phyloP scores from a whole-genome alignment of 495 filamentous ascomycete species.

The Chaetomium fimeti region DNA sequence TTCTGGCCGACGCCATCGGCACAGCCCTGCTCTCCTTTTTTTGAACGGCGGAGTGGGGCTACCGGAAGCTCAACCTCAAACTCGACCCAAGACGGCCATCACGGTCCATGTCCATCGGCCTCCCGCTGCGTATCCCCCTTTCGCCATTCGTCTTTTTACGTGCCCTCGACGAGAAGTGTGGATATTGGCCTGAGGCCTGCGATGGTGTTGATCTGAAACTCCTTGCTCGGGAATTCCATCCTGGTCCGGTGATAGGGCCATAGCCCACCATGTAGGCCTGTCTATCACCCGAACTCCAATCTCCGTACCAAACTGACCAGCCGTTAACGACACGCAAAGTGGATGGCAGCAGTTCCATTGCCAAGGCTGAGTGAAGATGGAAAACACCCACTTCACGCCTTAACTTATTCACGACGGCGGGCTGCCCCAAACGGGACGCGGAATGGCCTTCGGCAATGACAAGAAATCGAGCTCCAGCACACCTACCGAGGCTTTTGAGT shows the following conservation, averaged over 20 bases:
- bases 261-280: neutral
- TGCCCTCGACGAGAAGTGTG: conserved; percentile 6
- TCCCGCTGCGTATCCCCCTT: neutral
- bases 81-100: neutral
- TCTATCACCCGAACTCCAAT: neutral
- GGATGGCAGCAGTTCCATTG: neutral
- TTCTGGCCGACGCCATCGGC: conserved; percentile 15
- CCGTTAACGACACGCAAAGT: neutral
- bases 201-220: neutral
- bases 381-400: too few species aligned
- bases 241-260: neutral
- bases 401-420: neutral
- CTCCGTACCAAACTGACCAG: neutral
- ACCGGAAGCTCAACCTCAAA: conserved; percentile 12
- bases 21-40: conserved; percentile 17
- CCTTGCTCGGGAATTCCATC: neutral
- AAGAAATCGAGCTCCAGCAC: neutral
- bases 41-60: neutral
- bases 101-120: neutral
- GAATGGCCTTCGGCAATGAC: neutral
- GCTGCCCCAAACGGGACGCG: neutral
- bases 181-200: neutral
- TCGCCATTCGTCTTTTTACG: neutral
- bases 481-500: neutral
- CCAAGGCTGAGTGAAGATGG: neutral